Evolutionary conservation across 2,329 filamentous ascomycete genomes (phyloP), one percentile per base, ranked within the genome.

Genomic region (Cladosporium sp.): DNA sequence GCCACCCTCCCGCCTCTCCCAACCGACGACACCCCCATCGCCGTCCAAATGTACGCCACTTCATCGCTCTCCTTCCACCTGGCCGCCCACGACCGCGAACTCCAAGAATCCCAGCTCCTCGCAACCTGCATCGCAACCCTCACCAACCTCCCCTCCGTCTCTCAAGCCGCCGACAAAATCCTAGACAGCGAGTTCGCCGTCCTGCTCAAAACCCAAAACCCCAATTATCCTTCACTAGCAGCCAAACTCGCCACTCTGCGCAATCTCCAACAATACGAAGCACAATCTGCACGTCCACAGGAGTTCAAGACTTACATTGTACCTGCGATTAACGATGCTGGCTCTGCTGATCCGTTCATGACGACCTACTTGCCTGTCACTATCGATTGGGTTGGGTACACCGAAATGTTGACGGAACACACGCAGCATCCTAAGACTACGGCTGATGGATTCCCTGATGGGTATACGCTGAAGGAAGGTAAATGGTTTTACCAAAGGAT

Each of bases 231-330:
- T 0, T 28, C 51, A 0, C 51, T 21, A n/a, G 28, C 51, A 26
- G 48, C 23, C 28, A 60, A 60, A 48, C 8, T 60, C 36, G 36
- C 58, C 43, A 18, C 18, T 10, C 26, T 60, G 18, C 58, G 58
- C 58, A 25, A 16, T 8, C 14, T 48, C 3, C 58, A 60, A 18
- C 36, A 32, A 2, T 26, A 21, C 26, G 39, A n/a, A 18, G 3
- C 58, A 6, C 57, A 59, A 18, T 26, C 28, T n/a, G 25, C 18
- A 2, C 43, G 18, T 28, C 18, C 36, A 25, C 39, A 26, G 2
- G 43, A 48, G 30, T 60, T 60, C 39, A 26, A 14, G 5, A 60
- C 39, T 1, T 14, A 48, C 18, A 11, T 60, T 26, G 58, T 60
- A 14, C 21, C 28, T 7, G 58, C n/a, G 1, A 34, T 30, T 18